Conservation (phyloP, 306 rosid species). For the Amphicarpaea edgeworthii region DNA sequence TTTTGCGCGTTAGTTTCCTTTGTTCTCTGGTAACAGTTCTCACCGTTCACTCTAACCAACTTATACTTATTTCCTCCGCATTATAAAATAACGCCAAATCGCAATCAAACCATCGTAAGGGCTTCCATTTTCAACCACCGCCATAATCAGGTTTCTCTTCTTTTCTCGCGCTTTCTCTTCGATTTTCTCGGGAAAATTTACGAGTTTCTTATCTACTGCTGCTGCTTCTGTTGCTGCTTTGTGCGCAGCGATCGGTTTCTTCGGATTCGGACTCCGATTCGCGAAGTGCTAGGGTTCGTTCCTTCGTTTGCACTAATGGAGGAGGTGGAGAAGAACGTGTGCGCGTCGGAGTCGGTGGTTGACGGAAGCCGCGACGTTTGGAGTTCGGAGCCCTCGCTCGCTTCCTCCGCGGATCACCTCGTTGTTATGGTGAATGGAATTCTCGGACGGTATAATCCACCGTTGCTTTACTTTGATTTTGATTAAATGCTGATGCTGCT, state of each 20-base stretch:
- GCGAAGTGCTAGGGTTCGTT: neutral
- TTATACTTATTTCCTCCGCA: neutral
- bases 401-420: constrained; percentile 87
- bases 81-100: neutral
- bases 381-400: constrained; percentile 75
- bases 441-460: constrained; percentile 73
- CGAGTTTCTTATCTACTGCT: neutral
- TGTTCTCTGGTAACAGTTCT: neutral
- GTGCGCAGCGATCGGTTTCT: constrained; percentile 31
- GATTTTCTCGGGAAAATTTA: constrained; percentile 44
- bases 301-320: constrained; percentile 50
- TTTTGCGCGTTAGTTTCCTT: constrained; percentile 12
- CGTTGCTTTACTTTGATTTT: constrained; percentile 12
- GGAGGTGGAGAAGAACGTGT: constrained; percentile 75
- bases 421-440: constrained; percentile 96
- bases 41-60: neutral
- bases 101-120: neutral
- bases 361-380: constrained; percentile 78
- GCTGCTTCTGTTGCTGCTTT: too few species aligned
- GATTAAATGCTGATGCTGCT: constrained; percentile 16
- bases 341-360: constrained; percentile 61
- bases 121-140: neutral
- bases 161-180: constrained; percentile 36
- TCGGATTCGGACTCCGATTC: constrained; percentile 3
- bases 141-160: neutral